Evolutionary conservation across 2,329 filamentous ascomycete genomes (phyloP).

Genomic region (Penicillium digitatum): DNA sequence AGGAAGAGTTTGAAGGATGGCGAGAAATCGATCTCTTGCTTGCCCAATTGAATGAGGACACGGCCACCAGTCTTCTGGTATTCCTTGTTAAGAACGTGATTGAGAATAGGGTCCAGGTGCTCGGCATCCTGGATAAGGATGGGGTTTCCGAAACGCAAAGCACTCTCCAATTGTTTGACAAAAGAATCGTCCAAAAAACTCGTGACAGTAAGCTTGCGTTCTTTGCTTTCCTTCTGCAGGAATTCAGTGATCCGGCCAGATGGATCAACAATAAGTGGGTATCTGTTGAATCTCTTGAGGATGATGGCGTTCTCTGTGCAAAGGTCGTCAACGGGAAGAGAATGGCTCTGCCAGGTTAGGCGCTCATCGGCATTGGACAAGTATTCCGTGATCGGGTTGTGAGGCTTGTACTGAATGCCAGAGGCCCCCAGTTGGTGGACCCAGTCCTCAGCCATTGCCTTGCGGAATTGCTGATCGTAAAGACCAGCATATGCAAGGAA

Average conservation of each 20-base stretch:
- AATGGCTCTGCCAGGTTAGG: conserved; percentile 90
- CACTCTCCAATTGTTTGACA: conserved; percentile 95
- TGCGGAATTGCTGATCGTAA: conserved; percentile 97
- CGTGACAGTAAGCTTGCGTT: conserved; percentile 88
- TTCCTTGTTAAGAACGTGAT: conserved; percentile 98
- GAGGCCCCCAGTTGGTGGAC: conserved; percentile 86
- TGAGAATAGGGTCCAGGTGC: conserved; percentile 92
- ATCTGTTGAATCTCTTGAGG: conserved; percentile 95
- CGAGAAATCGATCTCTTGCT: conserved; percentile 98
- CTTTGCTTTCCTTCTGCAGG: conserved; percentile 88
- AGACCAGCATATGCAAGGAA: conserved; percentile 96
- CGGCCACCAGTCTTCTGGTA: conserved; percentile 98
- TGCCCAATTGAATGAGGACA: conserved; percentile 95
- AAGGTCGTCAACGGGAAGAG: conserved; percentile 88
- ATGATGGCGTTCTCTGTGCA: conserved; percentile 99
- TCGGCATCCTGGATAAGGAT: conserved; percentile 98
- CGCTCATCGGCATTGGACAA: conserved; percentile 94
- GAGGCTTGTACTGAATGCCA: conserved; percentile 87
- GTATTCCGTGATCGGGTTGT: conserved; percentile 94
- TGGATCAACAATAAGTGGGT: conserved; percentile 96
- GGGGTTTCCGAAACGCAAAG: conserved; percentile 93
- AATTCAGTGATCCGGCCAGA: conserved; percentile 94
- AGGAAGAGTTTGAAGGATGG: conserved; percentile 93
- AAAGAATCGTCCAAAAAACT: conserved; percentile 98
- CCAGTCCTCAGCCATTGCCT: conserved; percentile 98